Base-by-base conservation (phyloP, 1,284 basidiomycete genomes). In the Ceratobasidium sp. region DNA sequence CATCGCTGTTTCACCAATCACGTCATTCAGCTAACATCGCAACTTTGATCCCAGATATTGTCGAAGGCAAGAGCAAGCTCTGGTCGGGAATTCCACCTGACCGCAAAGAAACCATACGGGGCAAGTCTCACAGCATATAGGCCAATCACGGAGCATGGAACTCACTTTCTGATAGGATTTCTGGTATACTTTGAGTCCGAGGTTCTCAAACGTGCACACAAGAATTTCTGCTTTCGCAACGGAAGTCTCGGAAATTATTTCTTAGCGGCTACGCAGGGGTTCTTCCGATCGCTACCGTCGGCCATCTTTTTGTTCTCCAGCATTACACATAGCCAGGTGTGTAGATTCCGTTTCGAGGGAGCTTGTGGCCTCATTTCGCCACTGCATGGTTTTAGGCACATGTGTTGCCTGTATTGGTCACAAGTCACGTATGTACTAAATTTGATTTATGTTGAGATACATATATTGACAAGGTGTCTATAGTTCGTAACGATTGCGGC, bases 251-350 rank as follows among this genome's bases (percentile, higher is more conserved):
- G 94, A 25, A 95, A 96, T 77, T 95, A 93, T 75, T 92, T 96
- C 76, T 82, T 96, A 31, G 91, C 93, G 2, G 93, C 92, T 10
- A 91, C 93, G 0, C 89, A 92, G 73, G 87, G 82, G 57, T 93
- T 96, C 79, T 94, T 96, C 76, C 88, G 92, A 7, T 95, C 93
- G 22, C 82, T 96, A 7, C 92, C 96, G 22, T 95, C 94, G 3
- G 94, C 96, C 10, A 95, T 99, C 73, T 99, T 98, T 78, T 81
- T 98, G 43, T 98, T 99, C 77, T 91, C 94, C 22, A 92, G 93
- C 0, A 91, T 98, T 68, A 96, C 95, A 0, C 92, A 88, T 74
- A 91, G 90, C 73, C 80, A 84, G 76, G 83, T 84, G 53, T 55
- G 70, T 53, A 55, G 20, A 34, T 38, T 55, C 58, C 38, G 58